A percentile compares a stretch with the other conserved stretches of the same genome.
phyloP scores from a whole-genome alignment of 2,329 filamentous ascomycete genomes.

The Xylariaceae sp. region DNA sequence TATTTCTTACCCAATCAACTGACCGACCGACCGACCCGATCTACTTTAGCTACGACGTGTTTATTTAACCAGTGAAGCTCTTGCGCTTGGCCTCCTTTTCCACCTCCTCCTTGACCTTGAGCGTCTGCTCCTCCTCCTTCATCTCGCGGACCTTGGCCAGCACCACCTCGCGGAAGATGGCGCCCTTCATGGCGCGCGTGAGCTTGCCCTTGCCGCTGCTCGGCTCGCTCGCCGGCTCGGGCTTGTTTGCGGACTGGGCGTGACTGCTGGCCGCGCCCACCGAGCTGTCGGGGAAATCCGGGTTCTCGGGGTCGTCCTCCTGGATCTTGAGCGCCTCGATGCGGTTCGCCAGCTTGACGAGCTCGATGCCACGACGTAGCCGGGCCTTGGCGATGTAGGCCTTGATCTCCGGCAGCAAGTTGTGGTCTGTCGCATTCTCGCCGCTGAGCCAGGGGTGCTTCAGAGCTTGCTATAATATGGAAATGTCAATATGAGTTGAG shows the following conservation, averaged over 20 bases:
- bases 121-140: slow-evolving; percentile 81
- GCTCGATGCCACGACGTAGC: slow-evolving; percentile 89
- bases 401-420: slow-evolving; percentile 95
- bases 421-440: slow-evolving; percentile 89
- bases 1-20: not conserved
- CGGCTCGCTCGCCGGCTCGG: slow-evolving; percentile 26
- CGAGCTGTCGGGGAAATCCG: slow-evolving; percentile 69
- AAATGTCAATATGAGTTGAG: slow-evolving; percentile 2
- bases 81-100: slow-evolving; percentile 51
- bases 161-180: slow-evolving; percentile 93
- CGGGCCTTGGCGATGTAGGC: slow-evolving; percentile 90
- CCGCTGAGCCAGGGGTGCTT: slow-evolving; percentile 88
- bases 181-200: slow-evolving; percentile 57
- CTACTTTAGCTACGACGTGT: not conserved
- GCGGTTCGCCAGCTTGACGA: slow-evolving; percentile 93
- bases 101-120: slow-evolving; percentile 65
- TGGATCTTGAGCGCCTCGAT: slow-evolving; percentile 94
- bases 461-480: slow-evolving; percentile 70
- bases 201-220: slow-evolving; percentile 45
- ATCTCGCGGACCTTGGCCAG: slow-evolving; percentile 90
- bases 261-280: slow-evolving; percentile 55
- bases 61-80: slow-evolving; percentile 33
- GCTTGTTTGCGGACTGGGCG: slow-evolving; percentile 39
- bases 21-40: not conserved
- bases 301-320: slow-evolving; percentile 79